phyloP scores from a whole-genome alignment of 805 yeast species.

The Zygoascus bituminiphila region DNA sequence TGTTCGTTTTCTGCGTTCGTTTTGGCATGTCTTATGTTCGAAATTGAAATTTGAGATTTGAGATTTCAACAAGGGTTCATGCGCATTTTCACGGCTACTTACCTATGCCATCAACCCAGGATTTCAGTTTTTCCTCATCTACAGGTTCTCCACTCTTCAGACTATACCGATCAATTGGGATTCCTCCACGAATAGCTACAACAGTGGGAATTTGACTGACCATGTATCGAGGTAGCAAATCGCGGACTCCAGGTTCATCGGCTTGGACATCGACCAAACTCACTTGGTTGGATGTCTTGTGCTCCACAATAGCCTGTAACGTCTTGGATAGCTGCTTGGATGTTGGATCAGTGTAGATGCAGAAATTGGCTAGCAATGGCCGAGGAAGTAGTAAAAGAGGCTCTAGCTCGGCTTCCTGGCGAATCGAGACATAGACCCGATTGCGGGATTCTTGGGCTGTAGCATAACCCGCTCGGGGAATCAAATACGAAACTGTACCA shows the following conservation, averaged over 20 bases:
- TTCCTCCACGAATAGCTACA: constrained; percentile 57
- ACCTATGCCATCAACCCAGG: constrained; percentile 34
- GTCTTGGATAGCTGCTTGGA: constrained; percentile 57
- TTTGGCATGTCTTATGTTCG: too few species aligned
- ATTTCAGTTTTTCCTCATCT: constrained; percentile 25
- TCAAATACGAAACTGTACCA: neutral
- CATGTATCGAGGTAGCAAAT: constrained; percentile 48
- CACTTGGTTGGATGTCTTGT: constrained; percentile 43
- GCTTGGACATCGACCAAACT: constrained; percentile 65
- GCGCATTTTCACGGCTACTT: too few species aligned
- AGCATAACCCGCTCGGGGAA: neutral
- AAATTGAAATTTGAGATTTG: neutral
- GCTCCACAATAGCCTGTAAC: constrained; percentile 43
- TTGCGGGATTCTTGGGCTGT: neutral
- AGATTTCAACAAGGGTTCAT: too few species aligned
- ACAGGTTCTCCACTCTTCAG: constrained; percentile 14
- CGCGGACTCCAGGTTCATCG: constrained; percentile 57
- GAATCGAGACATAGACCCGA: constrained; percentile 38
- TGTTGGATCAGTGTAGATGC: constrained; percentile 52
- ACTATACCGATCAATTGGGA: constrained; percentile 39
- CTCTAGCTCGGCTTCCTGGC: constrained; percentile 52
- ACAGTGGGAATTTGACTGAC: constrained; percentile 55
- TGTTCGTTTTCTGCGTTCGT: too few species aligned
- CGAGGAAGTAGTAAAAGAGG: constrained; percentile 40
- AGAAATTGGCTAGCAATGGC: constrained; percentile 67